Conservation (phyloP, 352 stramenopile species). For the Globisporangium acanthophoron region DNA sequence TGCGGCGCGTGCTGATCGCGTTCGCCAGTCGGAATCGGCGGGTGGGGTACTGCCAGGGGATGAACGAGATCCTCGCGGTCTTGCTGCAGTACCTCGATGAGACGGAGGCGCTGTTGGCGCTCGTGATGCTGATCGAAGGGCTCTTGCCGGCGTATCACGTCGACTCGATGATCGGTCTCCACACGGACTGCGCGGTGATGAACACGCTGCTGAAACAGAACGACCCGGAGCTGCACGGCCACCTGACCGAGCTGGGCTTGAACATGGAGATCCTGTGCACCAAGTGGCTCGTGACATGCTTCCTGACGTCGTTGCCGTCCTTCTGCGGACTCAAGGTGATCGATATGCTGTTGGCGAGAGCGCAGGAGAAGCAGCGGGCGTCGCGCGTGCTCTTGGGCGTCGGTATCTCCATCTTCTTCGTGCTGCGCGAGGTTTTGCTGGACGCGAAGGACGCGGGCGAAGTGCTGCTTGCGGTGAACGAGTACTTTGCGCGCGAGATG, state of each 20-base stretch:
- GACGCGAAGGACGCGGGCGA: conserved; percentile 75
- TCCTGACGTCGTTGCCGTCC: conserved; percentile 63
- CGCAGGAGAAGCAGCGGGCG: conserved; percentile 54
- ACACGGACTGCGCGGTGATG: conserved; percentile 81
- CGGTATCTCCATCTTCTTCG: conserved; percentile 77
- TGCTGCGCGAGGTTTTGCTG: conserved; percentile 43
- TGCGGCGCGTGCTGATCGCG: conserved; percentile 62
- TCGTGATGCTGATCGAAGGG: conserved; percentile 70
- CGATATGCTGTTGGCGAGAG: conserved; percentile 66
- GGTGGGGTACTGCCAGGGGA: conserved; percentile 81
- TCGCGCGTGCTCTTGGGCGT: conserved; percentile 70
- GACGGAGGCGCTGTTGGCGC: conserved; percentile 43
- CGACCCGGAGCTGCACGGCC: conserved; percentile 58
- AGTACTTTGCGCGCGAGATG: conserved; percentile 71
- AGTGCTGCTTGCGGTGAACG: conserved; percentile 71
- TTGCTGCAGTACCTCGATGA: conserved; percentile 70
- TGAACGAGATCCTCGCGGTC: conserved; percentile 80
- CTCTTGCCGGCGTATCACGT: conserved; percentile 76
- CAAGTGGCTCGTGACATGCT: conserved; percentile 86
- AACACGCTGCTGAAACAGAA: conserved; percentile 77
- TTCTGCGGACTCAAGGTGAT: conserved; percentile 76
- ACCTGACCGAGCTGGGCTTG: conserved; percentile 65
- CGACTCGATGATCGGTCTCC: conserved; percentile 80
- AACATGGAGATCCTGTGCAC: conserved; percentile 89
- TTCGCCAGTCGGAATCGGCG: conserved; percentile 73